phyloP scores from a whole-genome alignment of 805 yeast genomes.

The Martiniozyma abietophila region DNA sequence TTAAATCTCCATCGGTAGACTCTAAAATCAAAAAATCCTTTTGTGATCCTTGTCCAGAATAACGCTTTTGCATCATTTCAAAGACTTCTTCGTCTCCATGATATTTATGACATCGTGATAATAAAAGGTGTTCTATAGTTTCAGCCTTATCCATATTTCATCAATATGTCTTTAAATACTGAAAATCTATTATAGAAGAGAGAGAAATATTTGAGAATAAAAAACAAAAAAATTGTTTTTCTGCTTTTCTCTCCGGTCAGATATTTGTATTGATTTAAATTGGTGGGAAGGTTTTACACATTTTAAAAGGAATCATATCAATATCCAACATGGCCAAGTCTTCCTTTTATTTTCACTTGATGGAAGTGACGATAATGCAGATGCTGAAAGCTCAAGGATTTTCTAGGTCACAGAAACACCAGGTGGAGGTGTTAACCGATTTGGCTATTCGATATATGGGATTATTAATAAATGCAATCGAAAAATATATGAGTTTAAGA shows the following conservation, averaged over 20 bases:
- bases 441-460: slow-evolving; percentile 56
- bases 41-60: slow-evolving; percentile 37
- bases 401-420: slow-evolving; percentile 58
- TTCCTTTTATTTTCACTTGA: slow-evolving; percentile 24
- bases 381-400: slow-evolving; percentile 75
- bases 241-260: too few relatives aligned
- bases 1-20: slow-evolving; percentile 27
- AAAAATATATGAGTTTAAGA: slow-evolving; percentile 39
- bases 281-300: too few relatives aligned
- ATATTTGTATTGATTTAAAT: too few relatives aligned
- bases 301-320: background rate
- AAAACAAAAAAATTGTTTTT: too few relatives aligned
- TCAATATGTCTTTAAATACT: too few relatives aligned
- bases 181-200: too few relatives aligned
- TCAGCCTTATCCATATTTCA: slow-evolving; percentile 35
- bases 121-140: slow-evolving; percentile 36
- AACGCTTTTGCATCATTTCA: slow-evolving; percentile 35
- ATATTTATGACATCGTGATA: slow-evolving; percentile 34
- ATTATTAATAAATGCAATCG: slow-evolving; percentile 42
- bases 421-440: slow-evolving; percentile 70
- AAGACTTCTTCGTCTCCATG: slow-evolving; percentile 28
- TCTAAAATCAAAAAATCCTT: slow-evolving; percentile 35
- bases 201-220: too few relatives aligned
- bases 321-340: slow-evolving; percentile 15
- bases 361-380: slow-evolving; percentile 33